Evolutionary conservation across 2,329 filamentous ascomycete genomes (phyloP).

Genomic region (Colletotrichum sp.): DNA sequence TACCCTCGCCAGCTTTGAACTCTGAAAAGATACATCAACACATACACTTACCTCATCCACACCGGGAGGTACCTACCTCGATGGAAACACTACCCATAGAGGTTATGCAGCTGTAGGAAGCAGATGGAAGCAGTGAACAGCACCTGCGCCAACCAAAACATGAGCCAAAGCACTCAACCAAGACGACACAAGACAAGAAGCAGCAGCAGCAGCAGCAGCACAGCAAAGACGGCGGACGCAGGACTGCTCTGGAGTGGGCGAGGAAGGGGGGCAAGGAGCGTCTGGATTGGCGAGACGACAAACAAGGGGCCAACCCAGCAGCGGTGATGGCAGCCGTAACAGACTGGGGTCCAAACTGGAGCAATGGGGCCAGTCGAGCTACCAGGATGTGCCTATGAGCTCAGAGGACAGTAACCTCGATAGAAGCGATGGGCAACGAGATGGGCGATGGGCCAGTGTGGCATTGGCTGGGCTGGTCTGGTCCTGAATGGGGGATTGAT

Average conservation of each 20-base stretch:
- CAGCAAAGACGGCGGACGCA: neutral
- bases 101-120: neutral
- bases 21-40: neutral
- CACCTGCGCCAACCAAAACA: neutral
- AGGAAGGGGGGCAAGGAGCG: neutral
- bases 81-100: neutral
- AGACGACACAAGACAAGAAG: neutral
- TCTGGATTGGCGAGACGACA: slow-evolving; percentile 13
- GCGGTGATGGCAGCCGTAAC: slow-evolving; percentile 10
- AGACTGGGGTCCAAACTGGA: neutral
- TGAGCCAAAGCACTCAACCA: neutral
- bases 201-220: neutral
- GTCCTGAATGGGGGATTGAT: neutral
- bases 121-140: neutral
- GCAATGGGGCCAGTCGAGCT: neutral
- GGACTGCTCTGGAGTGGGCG: neutral
- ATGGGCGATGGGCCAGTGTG: slow-evolving; percentile 5
- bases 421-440: neutral
- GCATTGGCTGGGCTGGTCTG: neutral
- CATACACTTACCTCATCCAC: neutral
- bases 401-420: neutral
- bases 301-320: slow-evolving; percentile 1
- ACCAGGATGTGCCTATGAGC: neutral
- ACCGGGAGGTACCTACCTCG: neutral
- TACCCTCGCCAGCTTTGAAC: neutral